phyloP scores from a whole-genome alignment of 306 rosid species.

The Lithocarpus polystachyus region DNA sequence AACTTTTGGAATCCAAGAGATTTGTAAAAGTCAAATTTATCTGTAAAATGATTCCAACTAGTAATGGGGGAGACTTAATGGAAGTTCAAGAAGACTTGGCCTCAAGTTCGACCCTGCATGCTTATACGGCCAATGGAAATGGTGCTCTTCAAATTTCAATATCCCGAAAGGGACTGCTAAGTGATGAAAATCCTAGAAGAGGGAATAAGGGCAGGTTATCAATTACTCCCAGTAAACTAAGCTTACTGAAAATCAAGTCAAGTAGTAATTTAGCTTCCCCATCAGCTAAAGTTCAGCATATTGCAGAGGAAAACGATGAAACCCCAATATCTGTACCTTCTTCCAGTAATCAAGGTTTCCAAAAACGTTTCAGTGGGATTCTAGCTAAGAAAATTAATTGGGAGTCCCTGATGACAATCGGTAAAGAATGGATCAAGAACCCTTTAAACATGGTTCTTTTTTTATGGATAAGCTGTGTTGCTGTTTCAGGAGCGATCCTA shows the following conservation, averaged over 20 bases:
- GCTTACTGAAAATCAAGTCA: not conserved
- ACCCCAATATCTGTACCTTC: constrained; percentile 20
- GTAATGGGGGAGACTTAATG: constrained; percentile 12
- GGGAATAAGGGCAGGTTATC: constrained; percentile 6
- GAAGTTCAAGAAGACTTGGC: constrained; percentile 14
- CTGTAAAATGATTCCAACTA: constrained; percentile 27
- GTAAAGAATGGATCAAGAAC: constrained; percentile 46
- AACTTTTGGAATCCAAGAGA: not conserved
- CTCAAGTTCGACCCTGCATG: not conserved
- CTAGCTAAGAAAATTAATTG: constrained; percentile 31
- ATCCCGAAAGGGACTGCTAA: constrained; percentile 26
- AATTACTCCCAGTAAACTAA: not conserved
- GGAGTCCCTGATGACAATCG: constrained; percentile 20
- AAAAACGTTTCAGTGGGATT: constrained; percentile 4
- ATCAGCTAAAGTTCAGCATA: constrained; percentile 18
- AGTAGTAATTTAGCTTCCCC: constrained; percentile 9
- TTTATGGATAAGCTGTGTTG: constrained; percentile 45
- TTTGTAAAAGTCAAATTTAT: not conserved
- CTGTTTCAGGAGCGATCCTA: constrained; percentile 51
- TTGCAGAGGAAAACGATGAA: constrained; percentile 15
- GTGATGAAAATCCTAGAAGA: constrained; percentile 17
- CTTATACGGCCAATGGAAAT: constrained; percentile 15
- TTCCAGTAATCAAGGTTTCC: constrained; percentile 9
- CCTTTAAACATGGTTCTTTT: constrained; percentile 54
- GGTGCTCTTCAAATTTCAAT: constrained; percentile 28